A percentile compares a stretch with the other conserved stretches of the same genome.
phyloP scores from a whole-genome alignment of 768 basidiomycete genomes.

The Trametes coccinea region DNA sequence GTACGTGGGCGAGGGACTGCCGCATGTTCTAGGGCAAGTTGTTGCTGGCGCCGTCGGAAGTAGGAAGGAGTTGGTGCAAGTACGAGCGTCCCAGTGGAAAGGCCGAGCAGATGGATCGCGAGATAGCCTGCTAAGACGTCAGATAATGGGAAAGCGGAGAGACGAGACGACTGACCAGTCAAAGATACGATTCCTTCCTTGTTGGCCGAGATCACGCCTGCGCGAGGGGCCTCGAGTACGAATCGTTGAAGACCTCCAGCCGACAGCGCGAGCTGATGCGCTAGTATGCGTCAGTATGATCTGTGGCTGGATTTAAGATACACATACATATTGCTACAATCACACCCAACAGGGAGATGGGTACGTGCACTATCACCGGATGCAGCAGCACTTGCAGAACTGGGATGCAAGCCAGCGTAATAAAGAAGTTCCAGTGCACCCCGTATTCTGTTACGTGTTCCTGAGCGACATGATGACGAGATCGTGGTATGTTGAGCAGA shows the following conservation, averaged over 20 bases:
- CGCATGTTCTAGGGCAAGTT: conserved; percentile 14
- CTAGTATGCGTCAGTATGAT: conserved; percentile 39
- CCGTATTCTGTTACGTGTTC: conserved; percentile 98
- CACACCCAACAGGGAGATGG: conserved; percentile 64
- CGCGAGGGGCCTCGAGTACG: conserved; percentile 65
- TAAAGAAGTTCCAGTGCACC: conserved; percentile 98
- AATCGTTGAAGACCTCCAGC: conserved; percentile 56
- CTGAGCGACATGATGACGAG: conserved; percentile 37
- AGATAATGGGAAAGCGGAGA: not conserved
- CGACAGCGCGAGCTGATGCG: conserved; percentile 69
- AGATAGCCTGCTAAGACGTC: conserved; percentile 66
- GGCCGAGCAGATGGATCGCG: conserved; percentile 83
- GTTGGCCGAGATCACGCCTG: conserved; percentile 70
- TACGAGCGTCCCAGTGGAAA: conserved; percentile 77
- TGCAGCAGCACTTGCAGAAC: conserved; percentile 68
- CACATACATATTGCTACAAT: conserved; percentile 57
- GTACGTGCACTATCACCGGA: conserved; percentile 57
- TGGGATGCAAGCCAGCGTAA: conserved; percentile 84
- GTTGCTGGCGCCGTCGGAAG: conserved; percentile 57
- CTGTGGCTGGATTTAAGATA: not conserved
- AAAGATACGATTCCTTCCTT: conserved; percentile 91
- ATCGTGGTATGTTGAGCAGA: not conserved
- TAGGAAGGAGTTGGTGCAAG: conserved; percentile 77
- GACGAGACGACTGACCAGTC: conserved; percentile 46
- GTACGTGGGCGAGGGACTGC: conserved; percentile 1